phyloP scores from a whole-genome alignment of 257 asterid species.

The Nemophila menziesii region DNA sequence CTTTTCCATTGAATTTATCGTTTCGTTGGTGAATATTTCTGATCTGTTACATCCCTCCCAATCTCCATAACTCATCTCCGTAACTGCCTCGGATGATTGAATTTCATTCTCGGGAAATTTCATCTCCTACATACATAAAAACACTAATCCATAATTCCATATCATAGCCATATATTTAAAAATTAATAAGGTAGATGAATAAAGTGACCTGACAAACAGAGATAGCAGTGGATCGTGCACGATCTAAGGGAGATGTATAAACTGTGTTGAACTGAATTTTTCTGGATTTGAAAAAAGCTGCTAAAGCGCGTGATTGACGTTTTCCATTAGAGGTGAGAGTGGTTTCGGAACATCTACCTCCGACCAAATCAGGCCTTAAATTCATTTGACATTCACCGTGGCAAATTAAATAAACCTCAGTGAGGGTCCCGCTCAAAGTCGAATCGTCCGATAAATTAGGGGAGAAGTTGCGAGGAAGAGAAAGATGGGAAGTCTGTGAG shows the following conservation, averaged over 20 bases:
- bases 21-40: slow-evolving; percentile 66
- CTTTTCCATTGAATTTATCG: slow-evolving; percentile 58
- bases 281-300: slow-evolving; percentile 71
- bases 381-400: slow-evolving; percentile 92
- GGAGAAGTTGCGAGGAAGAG: slow-evolving; percentile 40
- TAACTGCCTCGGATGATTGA: slow-evolving; percentile 65
- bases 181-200: neutral
- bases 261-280: slow-evolving; percentile 68
- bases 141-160: slow-evolving; percentile 5
- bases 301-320: slow-evolving; percentile 88
- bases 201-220: slow-evolving; percentile 65
- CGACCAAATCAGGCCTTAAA: slow-evolving; percentile 85
- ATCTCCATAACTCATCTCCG: slow-evolving; percentile 89
- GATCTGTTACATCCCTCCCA: slow-evolving; percentile 94
- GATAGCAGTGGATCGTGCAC: slow-evolving; percentile 70
- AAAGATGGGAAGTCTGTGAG: slow-evolving; percentile 45
- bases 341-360: slow-evolving; percentile 83
- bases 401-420: slow-evolving; percentile 67
- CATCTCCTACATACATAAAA: slow-evolving; percentile 47
- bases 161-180: too few species aligned
- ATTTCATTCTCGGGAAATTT: slow-evolving; percentile 67
- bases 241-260: slow-evolving; percentile 78
- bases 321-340: slow-evolving; percentile 88
- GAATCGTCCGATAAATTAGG: slow-evolving; percentile 13
- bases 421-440: slow-evolving; percentile 22